Evolutionary conservation across 1,139 yeast species (phyloP).

Genomic region (Geotrichum fermentans): DNA sequence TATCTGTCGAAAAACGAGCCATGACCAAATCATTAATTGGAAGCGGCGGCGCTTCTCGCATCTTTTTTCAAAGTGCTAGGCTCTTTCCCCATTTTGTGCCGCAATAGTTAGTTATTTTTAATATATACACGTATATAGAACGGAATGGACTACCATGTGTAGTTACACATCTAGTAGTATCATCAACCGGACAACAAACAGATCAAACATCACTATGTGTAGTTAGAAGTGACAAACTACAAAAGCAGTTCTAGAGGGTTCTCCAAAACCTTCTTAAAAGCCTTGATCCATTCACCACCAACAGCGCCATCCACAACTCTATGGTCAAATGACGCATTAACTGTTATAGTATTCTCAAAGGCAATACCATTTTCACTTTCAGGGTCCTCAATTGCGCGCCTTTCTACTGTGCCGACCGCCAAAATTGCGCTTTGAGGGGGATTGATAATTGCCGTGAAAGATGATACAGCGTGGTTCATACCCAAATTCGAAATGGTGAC

Average conservation of each 20-base stretch:
- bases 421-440: constrained; percentile 95
- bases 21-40: constrained; percentile 58
- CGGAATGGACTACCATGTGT: too few species aligned
- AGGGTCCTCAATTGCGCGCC: constrained; percentile 89
- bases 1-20: constrained; percentile 38
- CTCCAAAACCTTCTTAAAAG: constrained; percentile 84
- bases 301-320: constrained; percentile 96
- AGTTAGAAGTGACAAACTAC: not conserved
- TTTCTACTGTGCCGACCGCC: constrained; percentile 90
- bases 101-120: not conserved
- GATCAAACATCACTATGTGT: not conserved
- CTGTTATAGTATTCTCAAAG: constrained; percentile 83
- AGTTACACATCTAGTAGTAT: too few species aligned
- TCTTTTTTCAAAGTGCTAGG: constrained; percentile 65
- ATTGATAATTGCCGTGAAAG: constrained; percentile 94
- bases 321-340: constrained; percentile 97
- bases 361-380: constrained; percentile 87
- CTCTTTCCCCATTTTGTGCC: constrained; percentile 27
- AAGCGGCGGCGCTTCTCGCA: constrained; percentile 61
- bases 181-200: too few species aligned
- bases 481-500: constrained; percentile 97
- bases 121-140: too few species aligned
- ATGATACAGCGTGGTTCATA: constrained; percentile 89
- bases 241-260: constrained; percentile 92
- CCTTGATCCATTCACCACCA: constrained; percentile 95